Percentiles rank a stretch among this genome's conserved stretches.
These are phyloP conservation scores for Melocanna baccifera DNA, from an alignment of 176 grass and related monocot species.

Conservation along the genomic window DNA sequence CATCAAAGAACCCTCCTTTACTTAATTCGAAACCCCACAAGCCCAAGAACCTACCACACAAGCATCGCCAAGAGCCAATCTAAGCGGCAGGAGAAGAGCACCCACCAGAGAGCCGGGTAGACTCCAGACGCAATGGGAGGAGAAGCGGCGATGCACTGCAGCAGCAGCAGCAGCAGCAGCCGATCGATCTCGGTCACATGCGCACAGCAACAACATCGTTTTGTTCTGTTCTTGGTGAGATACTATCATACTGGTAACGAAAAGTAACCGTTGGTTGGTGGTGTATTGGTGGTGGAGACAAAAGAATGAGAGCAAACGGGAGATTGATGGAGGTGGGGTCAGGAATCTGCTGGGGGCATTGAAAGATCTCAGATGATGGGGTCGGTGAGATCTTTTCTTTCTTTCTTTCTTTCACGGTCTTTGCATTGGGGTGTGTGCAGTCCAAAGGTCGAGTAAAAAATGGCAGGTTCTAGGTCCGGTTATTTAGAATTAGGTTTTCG, in stretches of 20 bases:
- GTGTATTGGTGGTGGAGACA: background rate
- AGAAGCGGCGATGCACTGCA: background rate
- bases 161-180: background rate
- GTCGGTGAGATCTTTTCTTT: background rate
- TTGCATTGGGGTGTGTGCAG: background rate
- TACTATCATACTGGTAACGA: no score
- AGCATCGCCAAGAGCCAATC: background rate
- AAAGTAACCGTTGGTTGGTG: no score
- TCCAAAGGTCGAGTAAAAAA: background rate
- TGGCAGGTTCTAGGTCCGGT: no score
- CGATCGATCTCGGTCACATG: slow-evolving; percentile 25
- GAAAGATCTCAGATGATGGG: background rate
- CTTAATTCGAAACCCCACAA: background rate
- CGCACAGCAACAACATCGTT: background rate
- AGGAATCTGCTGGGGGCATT: background rate
- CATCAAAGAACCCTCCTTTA: slow-evolving; percentile 10
- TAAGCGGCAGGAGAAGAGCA: background rate
- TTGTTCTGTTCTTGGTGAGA: background rate
- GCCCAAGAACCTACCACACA: background rate
- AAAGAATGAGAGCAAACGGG: background rate
- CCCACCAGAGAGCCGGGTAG: background rate
- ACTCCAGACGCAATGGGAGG: background rate
- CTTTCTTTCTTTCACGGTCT: background rate
- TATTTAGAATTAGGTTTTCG: no score
- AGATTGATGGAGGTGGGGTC: background rate